Conservation (phyloP, 495 filamentous ascomycete species). For the Neurospora africana region DNA sequence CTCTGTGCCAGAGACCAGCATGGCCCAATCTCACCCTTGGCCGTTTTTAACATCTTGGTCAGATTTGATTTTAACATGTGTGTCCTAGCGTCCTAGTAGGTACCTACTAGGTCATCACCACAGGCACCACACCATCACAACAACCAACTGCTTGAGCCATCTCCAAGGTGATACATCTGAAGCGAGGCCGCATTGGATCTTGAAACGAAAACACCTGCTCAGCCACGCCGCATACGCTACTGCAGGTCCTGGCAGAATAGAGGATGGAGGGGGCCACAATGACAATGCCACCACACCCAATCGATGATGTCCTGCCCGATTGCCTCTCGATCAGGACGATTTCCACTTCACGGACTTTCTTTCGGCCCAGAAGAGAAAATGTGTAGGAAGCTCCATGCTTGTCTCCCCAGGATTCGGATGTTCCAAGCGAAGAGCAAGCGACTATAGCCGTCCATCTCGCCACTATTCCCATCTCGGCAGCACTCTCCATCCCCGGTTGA, state of each 20-base stretch:
- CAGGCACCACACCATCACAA: background rate
- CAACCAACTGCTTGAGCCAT: background rate
- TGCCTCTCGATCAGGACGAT: background rate
- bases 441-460: background rate
- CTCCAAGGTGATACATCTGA: background rate
- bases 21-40: background rate
- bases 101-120: background rate
- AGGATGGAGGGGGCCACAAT: background rate
- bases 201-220: conserved; percentile 7
- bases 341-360: background rate
- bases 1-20: background rate
- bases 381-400: background rate
- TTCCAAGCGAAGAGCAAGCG: background rate
- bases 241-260: conserved; percentile 4
- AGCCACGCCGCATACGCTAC: conserved; percentile 12
- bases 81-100: background rate
- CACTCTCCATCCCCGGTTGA: background rate
- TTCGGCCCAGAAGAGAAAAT: background rate
- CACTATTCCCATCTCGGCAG: background rate
- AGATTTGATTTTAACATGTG: background rate
- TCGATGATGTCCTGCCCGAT: background rate
- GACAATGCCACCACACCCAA: conserved; percentile 4
- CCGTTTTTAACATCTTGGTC: background rate
- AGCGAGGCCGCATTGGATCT: conserved; percentile 2
- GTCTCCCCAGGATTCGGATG: background rate